Evolutionary conservation across 1,284 basidiomycete species (phyloP).

Genomic region (Sanghuangporus baumii): DNA sequence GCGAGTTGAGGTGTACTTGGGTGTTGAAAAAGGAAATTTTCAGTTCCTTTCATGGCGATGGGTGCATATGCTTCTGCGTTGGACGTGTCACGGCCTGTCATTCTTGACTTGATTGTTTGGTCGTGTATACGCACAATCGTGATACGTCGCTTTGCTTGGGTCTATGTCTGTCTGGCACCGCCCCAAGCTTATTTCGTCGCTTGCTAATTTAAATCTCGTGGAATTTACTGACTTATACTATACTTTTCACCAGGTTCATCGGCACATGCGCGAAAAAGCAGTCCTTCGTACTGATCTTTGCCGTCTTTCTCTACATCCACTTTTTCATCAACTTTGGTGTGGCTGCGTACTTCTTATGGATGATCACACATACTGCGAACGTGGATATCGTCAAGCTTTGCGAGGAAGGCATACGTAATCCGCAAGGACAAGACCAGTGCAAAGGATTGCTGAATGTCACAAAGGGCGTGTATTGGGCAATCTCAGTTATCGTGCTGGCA

Average conservation of each 20-base stretch:
- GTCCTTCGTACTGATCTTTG: conserved; percentile 49
- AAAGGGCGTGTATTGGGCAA: conserved; percentile 40
- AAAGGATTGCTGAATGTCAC: conserved; percentile 35
- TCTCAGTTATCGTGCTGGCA: conserved; percentile 40
- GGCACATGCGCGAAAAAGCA: conserved; percentile 58
- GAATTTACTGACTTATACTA: background rate
- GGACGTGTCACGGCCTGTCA: too few relatives aligned
- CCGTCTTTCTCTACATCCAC: conserved; percentile 52
- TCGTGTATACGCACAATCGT: background rate
- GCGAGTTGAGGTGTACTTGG: too few relatives aligned
- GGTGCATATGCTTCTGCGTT: too few relatives aligned
- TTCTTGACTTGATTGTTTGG: too few relatives aligned
- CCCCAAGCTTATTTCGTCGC: background rate
- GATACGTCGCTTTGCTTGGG: background rate
- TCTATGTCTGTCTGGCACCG: background rate
- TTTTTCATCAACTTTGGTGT: conserved; percentile 50
- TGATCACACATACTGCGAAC: conserved; percentile 40
- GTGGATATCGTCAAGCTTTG: conserved; percentile 41
- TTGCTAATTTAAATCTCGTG: background rate
- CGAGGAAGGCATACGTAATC: conserved; percentile 37
- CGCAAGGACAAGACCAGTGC: conserved; percentile 40
- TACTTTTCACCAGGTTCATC: conserved; percentile 37
- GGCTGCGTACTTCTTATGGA: conserved; percentile 46
- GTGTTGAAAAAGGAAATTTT: too few relatives aligned
- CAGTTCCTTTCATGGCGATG: too few relatives aligned